These are phyloP conservation scores for Fraxinus anomala DNA, from an alignment of 257 asterid species.

Conservation along the genomic window DNA sequence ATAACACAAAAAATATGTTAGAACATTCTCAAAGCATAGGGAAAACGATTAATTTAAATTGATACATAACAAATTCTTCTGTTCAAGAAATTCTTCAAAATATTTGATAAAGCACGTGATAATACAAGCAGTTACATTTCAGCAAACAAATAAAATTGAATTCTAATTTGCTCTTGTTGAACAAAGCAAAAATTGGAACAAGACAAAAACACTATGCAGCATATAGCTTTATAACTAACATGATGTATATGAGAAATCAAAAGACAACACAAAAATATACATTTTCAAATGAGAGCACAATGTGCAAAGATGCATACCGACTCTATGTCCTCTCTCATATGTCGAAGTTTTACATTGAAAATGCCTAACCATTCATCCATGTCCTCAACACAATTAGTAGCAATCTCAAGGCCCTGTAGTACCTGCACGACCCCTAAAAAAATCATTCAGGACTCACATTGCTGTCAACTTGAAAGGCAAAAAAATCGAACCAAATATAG, in stretches of 20 bases:
- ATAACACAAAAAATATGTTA: constrained; percentile 26
- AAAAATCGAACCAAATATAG: neutral
- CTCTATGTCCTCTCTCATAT: constrained; percentile 99
- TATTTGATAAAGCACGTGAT: constrained; percentile 11
- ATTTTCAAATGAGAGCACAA: constrained; percentile 22
- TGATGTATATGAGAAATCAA: constrained; percentile 10
- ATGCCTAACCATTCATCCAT: constrained; percentile 99
- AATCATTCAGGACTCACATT: constrained; percentile 7
- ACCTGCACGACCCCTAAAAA: constrained; percentile 56
- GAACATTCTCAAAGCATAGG: constrained; percentile 26
- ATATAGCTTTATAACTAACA: constrained; percentile 6
- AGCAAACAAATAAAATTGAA: constrained; percentile 18
- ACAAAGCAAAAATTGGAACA: constrained; percentile 11
- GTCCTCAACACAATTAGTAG: constrained; percentile 86
- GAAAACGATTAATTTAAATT: neutral
- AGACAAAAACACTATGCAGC: constrained; percentile 20
- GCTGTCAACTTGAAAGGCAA: constrained; percentile 26
- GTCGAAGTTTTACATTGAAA: constrained; percentile 90
- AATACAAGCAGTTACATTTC: neutral
- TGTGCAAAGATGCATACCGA: constrained; percentile 56
- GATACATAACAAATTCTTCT: neutral
- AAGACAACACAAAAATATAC: neutral
- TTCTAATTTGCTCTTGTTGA: constrained; percentile 12
- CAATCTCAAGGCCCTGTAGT: constrained; percentile 78
- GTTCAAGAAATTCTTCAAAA: constrained; percentile 9